Base-by-base conservation (phyloP, 1,139 yeast species). In the Lodderomyces margitis region DNA sequence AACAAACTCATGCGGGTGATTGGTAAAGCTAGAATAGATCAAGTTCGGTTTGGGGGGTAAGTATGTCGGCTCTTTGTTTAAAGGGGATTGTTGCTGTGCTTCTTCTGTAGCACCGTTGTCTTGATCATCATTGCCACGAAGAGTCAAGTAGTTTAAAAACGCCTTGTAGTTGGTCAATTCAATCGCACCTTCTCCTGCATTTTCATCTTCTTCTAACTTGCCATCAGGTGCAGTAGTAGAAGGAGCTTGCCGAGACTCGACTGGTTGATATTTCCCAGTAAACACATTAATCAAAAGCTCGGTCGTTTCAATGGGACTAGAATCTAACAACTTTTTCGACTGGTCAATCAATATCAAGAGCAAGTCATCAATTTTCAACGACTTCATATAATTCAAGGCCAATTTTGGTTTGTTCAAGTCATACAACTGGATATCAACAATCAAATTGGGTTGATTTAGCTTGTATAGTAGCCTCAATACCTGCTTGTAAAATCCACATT, bases 1-100 rank as follows among this genome's bases (percentile, higher is more conserved):
- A 15, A 91, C 95, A 71, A 92, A 91, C 55, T 91, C 94, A 55
- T 83, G 78, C 0, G 95, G 89, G 56, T 86, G 88, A 53, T 83
- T 80, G 12, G 87, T 80, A 59, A 92, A 94, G 2, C 95, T 81
- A 1, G 95, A 81, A 57, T 89, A 94, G 2, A 92, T 87, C 34
- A 92, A 70, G 41, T 91, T 76, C 3, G 98, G 98, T 42, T 82
- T 76, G 2, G 99, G 98, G 1, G 98, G 97, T 44, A 85, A 82
- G 57, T 91, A 91, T 0, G 96, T 87, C 1, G 95, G 92, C 16
- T 37, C 40, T 35, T 21, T 59, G 58, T 21, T n/a, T 9, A 15
- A 5, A 20, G 7, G 21, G 59, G 58, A n/a, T 15, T 15, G n/a
- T n/a, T n/a, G n/a, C n/a, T n/a, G n/a, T 25, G 5, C 19, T 35